Conservation (phyloP, 768 basidiomycete genomes). For the Tylopilus felleus region DNA sequence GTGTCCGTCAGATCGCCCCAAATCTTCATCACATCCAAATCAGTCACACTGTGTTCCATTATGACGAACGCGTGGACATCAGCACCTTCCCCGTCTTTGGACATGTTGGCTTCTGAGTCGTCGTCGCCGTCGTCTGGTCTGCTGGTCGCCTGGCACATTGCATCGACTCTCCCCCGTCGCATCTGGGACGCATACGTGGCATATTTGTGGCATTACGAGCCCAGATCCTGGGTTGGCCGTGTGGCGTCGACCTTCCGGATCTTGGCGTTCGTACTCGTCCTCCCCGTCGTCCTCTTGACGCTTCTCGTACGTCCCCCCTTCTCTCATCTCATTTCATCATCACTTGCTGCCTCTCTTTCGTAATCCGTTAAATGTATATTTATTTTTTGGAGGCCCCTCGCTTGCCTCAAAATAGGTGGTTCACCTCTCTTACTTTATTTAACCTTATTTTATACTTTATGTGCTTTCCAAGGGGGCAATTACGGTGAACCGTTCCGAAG, state of each 20-base stretch:
- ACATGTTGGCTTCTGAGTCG: conserved; percentile 2
- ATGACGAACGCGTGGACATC: conserved; percentile 10
- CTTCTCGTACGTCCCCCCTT: conserved; percentile 51
- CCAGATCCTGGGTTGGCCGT: conserved; percentile 64
- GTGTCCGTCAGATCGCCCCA: not conserved
- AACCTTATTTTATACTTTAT: conserved; percentile 9
- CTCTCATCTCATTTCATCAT: not conserved
- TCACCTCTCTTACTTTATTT: conserved; percentile 1
- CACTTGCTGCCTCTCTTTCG: conserved; percentile 1
- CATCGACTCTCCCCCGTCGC: conserved; percentile 31
- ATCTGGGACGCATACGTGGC: conserved; percentile 62
- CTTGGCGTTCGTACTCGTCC: conserved; percentile 50
- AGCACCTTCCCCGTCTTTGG: conserved; percentile 6
- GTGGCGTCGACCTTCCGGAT: conserved; percentile 62
- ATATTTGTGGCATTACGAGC: conserved; percentile 61
- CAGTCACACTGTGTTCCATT: conserved; percentile 6
- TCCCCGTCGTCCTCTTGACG: conserved; percentile 56
- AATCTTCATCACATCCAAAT: not conserved
- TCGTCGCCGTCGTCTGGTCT: conserved; percentile 21
- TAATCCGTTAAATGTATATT: conserved; percentile 4
- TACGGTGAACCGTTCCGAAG: conserved; percentile 14
- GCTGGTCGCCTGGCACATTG: conserved; percentile 5
- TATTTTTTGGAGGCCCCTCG: conserved; percentile 2
- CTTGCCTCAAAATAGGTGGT: conserved; percentile 2
- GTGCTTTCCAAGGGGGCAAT: not conserved